Evolutionary conservation across 352 stramenopile species (phyloP).

Genomic region (Phytopythium oedochilum): DNA sequence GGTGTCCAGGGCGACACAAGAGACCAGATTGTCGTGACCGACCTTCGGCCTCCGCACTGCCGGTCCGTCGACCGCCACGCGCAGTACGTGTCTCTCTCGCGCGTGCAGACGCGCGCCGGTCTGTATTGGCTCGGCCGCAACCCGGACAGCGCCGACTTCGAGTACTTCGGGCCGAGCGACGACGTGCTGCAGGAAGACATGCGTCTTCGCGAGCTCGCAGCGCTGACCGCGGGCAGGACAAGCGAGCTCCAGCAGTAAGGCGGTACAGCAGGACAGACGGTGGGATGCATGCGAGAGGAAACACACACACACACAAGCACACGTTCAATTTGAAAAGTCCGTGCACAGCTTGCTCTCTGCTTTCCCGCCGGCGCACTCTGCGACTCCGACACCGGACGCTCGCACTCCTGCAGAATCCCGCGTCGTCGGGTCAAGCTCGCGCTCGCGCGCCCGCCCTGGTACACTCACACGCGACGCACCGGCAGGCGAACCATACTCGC

Average conservation of each 20-base stretch:
- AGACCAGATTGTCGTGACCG: slow-evolving; percentile 7
- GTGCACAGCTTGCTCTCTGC: no score
- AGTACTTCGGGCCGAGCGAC: background rate
- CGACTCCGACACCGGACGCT: no score
- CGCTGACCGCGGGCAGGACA: no score
- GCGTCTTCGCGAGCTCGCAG: background rate
- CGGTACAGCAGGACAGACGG: no score
- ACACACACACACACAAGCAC: no score
- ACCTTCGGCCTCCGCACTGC: slow-evolving; percentile 6
- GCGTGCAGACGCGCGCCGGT: slow-evolving; percentile 4
- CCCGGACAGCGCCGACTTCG: background rate
- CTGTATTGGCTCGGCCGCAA: background rate
- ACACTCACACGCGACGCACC: background rate
- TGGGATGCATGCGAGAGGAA: no score
- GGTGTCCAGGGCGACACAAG: slow-evolving; percentile 15
- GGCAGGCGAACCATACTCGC: background rate
- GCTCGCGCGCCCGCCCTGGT: no score
- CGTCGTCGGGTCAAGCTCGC: no score
- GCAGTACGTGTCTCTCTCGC: slow-evolving; percentile 13
- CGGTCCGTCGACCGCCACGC: slow-evolving; percentile 6
- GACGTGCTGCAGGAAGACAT: background rate
- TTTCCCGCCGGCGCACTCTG: no score
- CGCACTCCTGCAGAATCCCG: no score
- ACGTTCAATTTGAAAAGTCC: no score
- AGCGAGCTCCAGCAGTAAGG: no score